Conservation (phyloP, 176 grass and related monocot genomes). For the Carex littledalei region DNA sequence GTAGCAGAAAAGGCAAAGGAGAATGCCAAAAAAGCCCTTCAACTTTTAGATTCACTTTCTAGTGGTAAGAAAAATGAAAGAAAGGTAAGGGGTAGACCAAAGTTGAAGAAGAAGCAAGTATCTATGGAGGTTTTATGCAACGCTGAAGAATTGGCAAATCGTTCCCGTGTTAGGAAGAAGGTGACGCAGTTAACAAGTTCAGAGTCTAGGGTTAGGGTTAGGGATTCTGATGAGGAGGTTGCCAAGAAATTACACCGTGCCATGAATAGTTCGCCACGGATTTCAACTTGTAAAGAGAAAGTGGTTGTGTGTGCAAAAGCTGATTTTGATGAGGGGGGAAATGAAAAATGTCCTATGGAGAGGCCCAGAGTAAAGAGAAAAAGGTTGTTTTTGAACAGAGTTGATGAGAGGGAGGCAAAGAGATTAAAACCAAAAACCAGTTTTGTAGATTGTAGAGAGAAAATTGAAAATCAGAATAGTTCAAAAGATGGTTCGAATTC, state of each 20-base stretch:
- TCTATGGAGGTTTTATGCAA: conserved; percentile 62
- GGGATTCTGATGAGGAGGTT: conserved; percentile 30
- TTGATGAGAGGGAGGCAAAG: conserved; percentile 27
- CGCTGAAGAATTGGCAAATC: conserved; percentile 31
- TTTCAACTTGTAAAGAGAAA: conserved; percentile 47
- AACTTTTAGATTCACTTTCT: conserved; percentile 66
- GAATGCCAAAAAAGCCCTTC: conserved; percentile 65
- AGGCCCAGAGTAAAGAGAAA: conserved; percentile 71
- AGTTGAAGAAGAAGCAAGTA: conserved; percentile 65
- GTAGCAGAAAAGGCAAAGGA: conserved; percentile 63
- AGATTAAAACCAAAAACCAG: conserved; percentile 33
- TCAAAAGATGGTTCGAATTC: conserved; percentile 11
- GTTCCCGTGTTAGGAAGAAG: conserved; percentile 9
- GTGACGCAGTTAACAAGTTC: conserved; percentile 1
- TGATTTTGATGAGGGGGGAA: conserved; percentile 12
- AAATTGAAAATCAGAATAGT: conserved; percentile 30
- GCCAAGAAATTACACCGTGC: conserved; percentile 53
- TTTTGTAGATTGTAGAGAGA: conserved; percentile 27
- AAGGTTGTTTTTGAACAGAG: conserved; percentile 48
- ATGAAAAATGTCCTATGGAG: conserved; percentile 25
- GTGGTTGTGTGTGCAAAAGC: not conserved
- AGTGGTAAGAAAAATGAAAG: conserved; percentile 35
- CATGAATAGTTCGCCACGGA: conserved; percentile 58
- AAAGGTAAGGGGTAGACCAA: conserved; percentile 41
- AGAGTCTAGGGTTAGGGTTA: not conserved